Percentiles rank a stretch among this genome's conserved stretches.
Conservation (phyloP, 768 basidiomycete genomes). For the Suillus discolor region DNA sequence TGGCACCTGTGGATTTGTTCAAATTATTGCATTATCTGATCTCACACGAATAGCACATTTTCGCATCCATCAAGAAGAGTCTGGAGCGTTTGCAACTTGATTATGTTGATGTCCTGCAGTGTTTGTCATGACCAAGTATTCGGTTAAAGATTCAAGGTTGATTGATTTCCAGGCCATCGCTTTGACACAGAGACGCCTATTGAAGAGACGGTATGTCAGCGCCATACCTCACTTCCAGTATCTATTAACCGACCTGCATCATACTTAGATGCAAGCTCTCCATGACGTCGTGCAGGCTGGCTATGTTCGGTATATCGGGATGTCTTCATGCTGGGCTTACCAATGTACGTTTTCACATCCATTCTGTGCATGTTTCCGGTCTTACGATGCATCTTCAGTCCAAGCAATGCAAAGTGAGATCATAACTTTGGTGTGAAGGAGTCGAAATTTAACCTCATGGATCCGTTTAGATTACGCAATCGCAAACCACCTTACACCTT, state of each 20-base stretch:
- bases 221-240: conserved; percentile 31
- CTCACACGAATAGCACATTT: conserved; percentile 56
- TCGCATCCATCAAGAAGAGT: conserved; percentile 63
- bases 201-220: conserved; percentile 37
- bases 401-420: conserved; percentile 56
- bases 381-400: conserved; percentile 34
- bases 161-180: conserved; percentile 34
- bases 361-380: not conserved
- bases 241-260: not conserved
- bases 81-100: conserved; percentile 72
- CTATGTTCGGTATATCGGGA: conserved; percentile 62
- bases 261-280: conserved; percentile 60
- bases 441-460: not conserved
- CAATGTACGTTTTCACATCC: conserved; percentile 42
- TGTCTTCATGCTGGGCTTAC: conserved; percentile 57
- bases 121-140: conserved; percentile 31
- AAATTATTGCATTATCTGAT: not conserved
- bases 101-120: conserved; percentile 77
- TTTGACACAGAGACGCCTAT: conserved; percentile 32
- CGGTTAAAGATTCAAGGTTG: not conserved
- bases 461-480: conserved; percentile 55
- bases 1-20: not conserved
- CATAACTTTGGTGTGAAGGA: not conserved
- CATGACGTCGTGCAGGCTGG: conserved; percentile 70
- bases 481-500: conserved; percentile 56